Percentiles rank a stretch among this genome's conserved stretches.
These are phyloP conservation scores for Penicillium mononematosum DNA, from an alignment of 495 filamentous ascomycete genomes.

Conservation along the genomic window DNA sequence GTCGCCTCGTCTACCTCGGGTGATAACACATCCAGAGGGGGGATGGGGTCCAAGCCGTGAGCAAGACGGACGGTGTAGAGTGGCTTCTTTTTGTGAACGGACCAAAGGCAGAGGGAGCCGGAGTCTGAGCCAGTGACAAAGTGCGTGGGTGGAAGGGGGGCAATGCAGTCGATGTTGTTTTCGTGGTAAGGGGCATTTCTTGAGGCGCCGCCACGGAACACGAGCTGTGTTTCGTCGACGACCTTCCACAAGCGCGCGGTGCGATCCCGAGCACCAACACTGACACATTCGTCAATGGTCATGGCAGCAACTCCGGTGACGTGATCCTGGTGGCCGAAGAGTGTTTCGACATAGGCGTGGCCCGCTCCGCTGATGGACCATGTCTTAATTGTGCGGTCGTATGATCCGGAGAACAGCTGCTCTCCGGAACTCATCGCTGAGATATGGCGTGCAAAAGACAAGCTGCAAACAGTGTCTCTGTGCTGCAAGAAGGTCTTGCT, in stretches of 20 bases:
- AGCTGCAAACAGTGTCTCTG: conserved; percentile 77
- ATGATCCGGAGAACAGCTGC: conserved; percentile 83
- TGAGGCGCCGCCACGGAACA: conserved; percentile 79
- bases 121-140: conserved; percentile 95
- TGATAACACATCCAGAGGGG: conserved; percentile 64
- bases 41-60: conserved; percentile 72
- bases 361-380: conserved; percentile 66
- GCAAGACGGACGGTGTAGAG: conserved; percentile 75
- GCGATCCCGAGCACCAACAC: conserved; percentile 84
- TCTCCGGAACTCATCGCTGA: conserved; percentile 57
- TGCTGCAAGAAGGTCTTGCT: conserved; percentile 87
- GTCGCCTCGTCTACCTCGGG: conserved; percentile 63
- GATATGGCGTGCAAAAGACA: conserved; percentile 83
- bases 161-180: conserved; percentile 85
- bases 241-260: conserved; percentile 98
- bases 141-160: conserved; percentile 82
- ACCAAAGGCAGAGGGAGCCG: conserved; percentile 84
- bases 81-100: conserved; percentile 89
- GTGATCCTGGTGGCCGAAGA: conserved; percentile 93
- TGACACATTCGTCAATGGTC: conserved; percentile 82
- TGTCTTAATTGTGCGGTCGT: conserved; percentile 85
- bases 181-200: conserved; percentile 60
- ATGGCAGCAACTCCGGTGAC: conserved; percentile 81
- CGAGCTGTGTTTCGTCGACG: conserved; percentile 88
- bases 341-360: conserved; percentile 84